phyloP scores from a whole-genome alignment of 441 rosid genomes.

The Mallotus repandus region DNA sequence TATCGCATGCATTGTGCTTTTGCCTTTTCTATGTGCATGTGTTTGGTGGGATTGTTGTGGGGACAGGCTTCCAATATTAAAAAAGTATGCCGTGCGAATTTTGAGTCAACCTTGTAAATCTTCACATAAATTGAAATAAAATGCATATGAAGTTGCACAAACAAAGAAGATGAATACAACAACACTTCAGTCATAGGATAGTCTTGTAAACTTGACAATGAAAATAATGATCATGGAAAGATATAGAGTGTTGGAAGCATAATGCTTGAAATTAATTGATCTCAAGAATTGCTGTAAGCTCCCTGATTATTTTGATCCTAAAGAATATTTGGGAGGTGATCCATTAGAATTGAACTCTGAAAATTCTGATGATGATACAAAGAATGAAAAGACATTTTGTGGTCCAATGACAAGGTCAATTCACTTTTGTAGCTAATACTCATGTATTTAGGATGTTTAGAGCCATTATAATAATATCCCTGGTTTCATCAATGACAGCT shows the following conservation, averaged over 20 bases:
- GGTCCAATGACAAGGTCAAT: too few species aligned
- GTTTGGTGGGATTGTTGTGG: conserved; percentile 25
- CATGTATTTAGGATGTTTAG: too few species aligned
- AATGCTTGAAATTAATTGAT: background rate
- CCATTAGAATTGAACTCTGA: background rate
- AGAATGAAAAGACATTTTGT: too few species aligned
- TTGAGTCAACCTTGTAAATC: conserved; percentile 15
- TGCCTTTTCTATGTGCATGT: background rate
- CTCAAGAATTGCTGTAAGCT: background rate
- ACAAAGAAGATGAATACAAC: background rate
- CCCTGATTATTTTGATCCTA: background rate
- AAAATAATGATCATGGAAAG: background rate
- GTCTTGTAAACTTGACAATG: background rate
- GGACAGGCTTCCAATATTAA: conserved; percentile 1
- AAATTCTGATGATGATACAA: too few species aligned
- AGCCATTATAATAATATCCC: too few species aligned
- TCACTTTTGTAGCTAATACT: too few species aligned
- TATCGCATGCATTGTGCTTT: too few species aligned
- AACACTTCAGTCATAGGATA: too few species aligned
- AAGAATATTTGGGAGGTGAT: background rate
- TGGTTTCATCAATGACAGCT: too few species aligned
- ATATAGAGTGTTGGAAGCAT: background rate
- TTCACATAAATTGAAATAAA: background rate
- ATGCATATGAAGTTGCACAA: background rate
- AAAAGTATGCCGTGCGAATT: conserved; percentile 10